Conservation (phyloP, 805 yeast genomes). For the Sugiyamaella qingdaonensis region DNA sequence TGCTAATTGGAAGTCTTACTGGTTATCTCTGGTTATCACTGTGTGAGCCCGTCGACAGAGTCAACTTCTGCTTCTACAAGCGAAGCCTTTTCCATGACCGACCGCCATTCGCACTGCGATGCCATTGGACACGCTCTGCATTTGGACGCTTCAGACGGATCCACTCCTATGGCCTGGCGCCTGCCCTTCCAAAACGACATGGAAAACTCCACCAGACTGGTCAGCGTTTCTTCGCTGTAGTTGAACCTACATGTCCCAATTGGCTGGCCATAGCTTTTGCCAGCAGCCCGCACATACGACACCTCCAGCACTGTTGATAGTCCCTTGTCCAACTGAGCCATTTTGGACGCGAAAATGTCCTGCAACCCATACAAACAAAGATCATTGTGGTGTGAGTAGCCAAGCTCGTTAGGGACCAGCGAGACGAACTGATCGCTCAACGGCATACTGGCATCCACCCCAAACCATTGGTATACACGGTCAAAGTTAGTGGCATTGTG, state of each 20-base stretch:
- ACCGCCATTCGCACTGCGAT: slow-evolving; percentile 20
- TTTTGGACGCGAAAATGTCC: not conserved
- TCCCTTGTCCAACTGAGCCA: not conserved
- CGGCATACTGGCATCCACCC: slow-evolving; percentile 10
- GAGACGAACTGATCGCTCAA: slow-evolving; percentile 1
- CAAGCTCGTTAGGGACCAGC: not conserved
- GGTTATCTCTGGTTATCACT: too few species aligned
- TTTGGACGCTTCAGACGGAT: slow-evolving; percentile 15
- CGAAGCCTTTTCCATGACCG: slow-evolving; percentile 4
- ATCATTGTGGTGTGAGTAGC: too few species aligned
- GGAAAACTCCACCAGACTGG: slow-evolving; percentile 18
- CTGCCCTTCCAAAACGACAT: slow-evolving; percentile 24
- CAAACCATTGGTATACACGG: slow-evolving; percentile 6
- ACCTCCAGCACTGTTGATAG: slow-evolving; percentile 14
- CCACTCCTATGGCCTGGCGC: slow-evolving; percentile 23
- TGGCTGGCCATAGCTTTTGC: slow-evolving; percentile 4
- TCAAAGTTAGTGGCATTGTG: slow-evolving; percentile 6
- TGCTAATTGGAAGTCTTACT: too few species aligned
- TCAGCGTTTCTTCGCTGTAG: slow-evolving; percentile 13
- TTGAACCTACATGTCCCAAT: slow-evolving; percentile 16
- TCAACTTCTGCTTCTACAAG: not conserved
- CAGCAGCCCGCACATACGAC: slow-evolving; percentile 13
- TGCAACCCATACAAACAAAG: not conserved
- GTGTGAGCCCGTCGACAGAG: too few species aligned
- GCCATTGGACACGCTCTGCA: slow-evolving; percentile 19